A percentile compares a stretch with the other conserved stretches of the same genome.
These are phyloP conservation scores for Didymella pomorum DNA, from an alignment of 2,329 filamentous ascomycete genomes.

Conservation along the genomic window DNA sequence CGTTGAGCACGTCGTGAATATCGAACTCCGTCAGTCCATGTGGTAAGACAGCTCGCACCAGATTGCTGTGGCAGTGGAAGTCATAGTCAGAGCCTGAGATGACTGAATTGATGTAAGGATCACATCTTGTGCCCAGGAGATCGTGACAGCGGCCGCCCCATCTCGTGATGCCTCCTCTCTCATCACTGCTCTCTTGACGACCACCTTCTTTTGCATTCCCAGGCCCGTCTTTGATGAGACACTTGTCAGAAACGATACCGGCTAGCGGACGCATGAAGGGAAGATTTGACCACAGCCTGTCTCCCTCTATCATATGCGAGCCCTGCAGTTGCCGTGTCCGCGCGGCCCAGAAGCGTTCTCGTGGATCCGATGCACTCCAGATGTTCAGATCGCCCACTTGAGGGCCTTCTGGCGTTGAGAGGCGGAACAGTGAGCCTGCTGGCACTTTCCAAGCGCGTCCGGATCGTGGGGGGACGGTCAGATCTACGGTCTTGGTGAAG, in stretches of 20 bases:
- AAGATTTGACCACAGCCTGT: constrained; percentile 79
- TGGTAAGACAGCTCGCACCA: constrained; percentile 74
- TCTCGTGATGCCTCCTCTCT: constrained; percentile 57
- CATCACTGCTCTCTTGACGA: constrained; percentile 54
- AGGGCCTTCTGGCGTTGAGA: constrained; percentile 78
- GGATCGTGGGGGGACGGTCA: constrained; percentile 73
- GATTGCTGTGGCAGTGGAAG: constrained; percentile 85
- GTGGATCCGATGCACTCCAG: constrained; percentile 78
- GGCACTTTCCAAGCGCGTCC: constrained; percentile 76
- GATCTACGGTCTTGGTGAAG: constrained; percentile 25
- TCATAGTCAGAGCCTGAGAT: constrained; percentile 72
- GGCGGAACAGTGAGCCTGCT: constrained; percentile 72
- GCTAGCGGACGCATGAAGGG: constrained; percentile 79
- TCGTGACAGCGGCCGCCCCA: constrained; percentile 77
- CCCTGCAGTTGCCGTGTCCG: constrained; percentile 81
- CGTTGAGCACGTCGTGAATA: constrained; percentile 84
- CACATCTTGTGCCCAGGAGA: constrained; percentile 81
- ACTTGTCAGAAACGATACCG: constrained; percentile 71
- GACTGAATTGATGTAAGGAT: constrained; percentile 73
- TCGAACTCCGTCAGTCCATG: constrained; percentile 75
- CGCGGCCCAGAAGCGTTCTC: constrained; percentile 83
- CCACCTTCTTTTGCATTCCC: constrained; percentile 32
- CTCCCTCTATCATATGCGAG: constrained; percentile 74
- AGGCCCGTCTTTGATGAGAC: constrained; percentile 52
- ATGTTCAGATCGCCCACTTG: constrained; percentile 85